Conservation (phyloP, 164 flowering plant genomes). For the Vitis rupestris region DNA sequence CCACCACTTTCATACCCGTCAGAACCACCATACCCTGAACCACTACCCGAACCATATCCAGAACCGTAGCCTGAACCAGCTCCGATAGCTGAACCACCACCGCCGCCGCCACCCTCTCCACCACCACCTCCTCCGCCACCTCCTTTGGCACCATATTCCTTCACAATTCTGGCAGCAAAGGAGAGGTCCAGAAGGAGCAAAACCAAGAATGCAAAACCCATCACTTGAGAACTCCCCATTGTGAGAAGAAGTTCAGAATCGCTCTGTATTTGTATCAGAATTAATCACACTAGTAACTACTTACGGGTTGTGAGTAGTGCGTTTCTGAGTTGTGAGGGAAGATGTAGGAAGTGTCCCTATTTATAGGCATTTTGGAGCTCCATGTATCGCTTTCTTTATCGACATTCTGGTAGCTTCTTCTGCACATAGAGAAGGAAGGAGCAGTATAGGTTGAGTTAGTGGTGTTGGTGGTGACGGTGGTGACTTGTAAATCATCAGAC, state of each 20-base stretch:
- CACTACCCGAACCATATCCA: slow-evolving; percentile 18
- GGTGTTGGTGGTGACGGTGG: not conserved
- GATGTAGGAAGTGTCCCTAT: slow-evolving; percentile 7
- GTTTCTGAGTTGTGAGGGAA: not conserved
- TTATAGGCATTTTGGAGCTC: slow-evolving; percentile 12
- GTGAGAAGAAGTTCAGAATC: not conserved
- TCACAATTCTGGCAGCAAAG: slow-evolving; percentile 25
- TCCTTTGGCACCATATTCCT: not conserved
- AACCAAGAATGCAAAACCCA: slow-evolving; percentile 24
- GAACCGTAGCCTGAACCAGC: not conserved
- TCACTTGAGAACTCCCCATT: slow-evolving; percentile 20
- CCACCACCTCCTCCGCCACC: slow-evolving; percentile 12
- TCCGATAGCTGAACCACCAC: slow-evolving; percentile 13
- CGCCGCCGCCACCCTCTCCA: slow-evolving; percentile 20
- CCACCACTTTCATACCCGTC: slow-evolving; percentile 10
- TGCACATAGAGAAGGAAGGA: not conserved
- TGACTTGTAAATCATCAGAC: too few relatives aligned
- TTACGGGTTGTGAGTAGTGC: too few relatives aligned
- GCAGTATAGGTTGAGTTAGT: slow-evolving; percentile 7
- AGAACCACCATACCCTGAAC: slow-evolving; percentile 20
- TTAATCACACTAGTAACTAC: not conserved
- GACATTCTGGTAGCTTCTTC: slow-evolving; percentile 16
- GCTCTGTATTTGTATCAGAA: not conserved
- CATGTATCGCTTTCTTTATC: too few relatives aligned
- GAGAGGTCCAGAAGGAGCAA: slow-evolving; percentile 20